Evolutionary conservation across 305 asterid species (phyloP).

Genomic region (Stenogyne calaminthoides): DNA sequence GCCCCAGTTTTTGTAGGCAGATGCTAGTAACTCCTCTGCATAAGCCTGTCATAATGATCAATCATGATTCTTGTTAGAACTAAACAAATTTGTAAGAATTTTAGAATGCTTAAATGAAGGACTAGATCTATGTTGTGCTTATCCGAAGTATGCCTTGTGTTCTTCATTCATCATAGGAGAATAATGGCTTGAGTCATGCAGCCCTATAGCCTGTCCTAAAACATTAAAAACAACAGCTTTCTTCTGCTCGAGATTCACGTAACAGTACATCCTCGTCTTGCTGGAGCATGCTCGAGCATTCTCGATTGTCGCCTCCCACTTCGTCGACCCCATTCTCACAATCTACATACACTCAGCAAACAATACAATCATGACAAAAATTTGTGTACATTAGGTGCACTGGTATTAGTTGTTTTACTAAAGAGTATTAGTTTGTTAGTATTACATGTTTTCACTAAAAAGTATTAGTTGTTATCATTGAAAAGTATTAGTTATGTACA

Average conservation of each 20-base stretch:
- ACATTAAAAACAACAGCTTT: conserved; percentile 40
- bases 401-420: too few relatives aligned
- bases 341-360: conserved; percentile 29
- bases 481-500: too few relatives aligned
- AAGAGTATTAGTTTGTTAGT: too few relatives aligned
- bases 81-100: background rate
- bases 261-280: conserved; percentile 35
- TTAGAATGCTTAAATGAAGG: background rate
- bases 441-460: too few relatives aligned
- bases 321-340: conserved; percentile 31
- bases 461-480: too few relatives aligned
- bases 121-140: background rate
- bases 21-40: conserved; percentile 25
- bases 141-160: conserved; percentile 38
- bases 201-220: conserved; percentile 36
- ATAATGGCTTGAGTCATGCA: conserved; percentile 21
- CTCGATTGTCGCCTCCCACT: conserved; percentile 38
- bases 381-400: too few relatives aligned
- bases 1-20: conserved; percentile 36
- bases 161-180: conserved; percentile 9
- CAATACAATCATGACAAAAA: background rate
- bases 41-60: conserved; percentile 22
- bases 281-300: conserved; percentile 44
- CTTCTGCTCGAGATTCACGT: conserved; percentile 29
- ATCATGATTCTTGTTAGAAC: background rate